phyloP scores from a whole-genome alignment of 2,329 filamentous ascomycete species.

The Trichoderma arundinaceum region DNA sequence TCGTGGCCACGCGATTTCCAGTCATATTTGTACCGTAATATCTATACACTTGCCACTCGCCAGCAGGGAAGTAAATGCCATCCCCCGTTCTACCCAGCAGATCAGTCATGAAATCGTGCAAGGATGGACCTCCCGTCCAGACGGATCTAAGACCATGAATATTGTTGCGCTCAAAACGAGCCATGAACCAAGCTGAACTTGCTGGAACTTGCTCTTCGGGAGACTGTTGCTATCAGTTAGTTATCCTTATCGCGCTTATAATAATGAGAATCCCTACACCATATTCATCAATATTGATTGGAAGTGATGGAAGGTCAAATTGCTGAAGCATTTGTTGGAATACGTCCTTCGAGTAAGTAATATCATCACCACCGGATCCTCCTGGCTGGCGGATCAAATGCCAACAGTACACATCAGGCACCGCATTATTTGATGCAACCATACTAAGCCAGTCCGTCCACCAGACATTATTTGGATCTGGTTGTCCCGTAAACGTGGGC shows the following conservation, averaged over 20 bases:
- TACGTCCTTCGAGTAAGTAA: conserved; percentile 11
- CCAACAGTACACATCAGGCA: conserved; percentile 28
- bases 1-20: conserved; percentile 9
- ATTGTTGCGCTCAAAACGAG: conserved; percentile 24
- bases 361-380: conserved; percentile 24
- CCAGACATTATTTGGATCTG: conserved; percentile 26
- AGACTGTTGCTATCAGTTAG: conserved; percentile 3
- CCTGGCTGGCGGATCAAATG: conserved; percentile 23
- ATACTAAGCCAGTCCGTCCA: conserved; percentile 27
- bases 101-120: conserved; percentile 28
- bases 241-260: too few species aligned
- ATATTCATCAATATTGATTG: conserved; percentile 28
- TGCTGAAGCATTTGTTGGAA: conserved; percentile 19
- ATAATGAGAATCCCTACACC: background rate
- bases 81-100: background rate
- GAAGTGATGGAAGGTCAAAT: conserved; percentile 9
- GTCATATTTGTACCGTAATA: conserved; percentile 30
- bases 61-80: conserved; percentile 18
- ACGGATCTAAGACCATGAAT: conserved; percentile 24
- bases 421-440: conserved; percentile 5
- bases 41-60: conserved; percentile 28
- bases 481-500: conserved; percentile 24
- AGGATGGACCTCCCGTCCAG: conserved; percentile 16
- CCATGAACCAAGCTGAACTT: conserved; percentile 27
- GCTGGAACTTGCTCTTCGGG: conserved; percentile 29